phyloP scores from a whole-genome alignment of 495 filamentous ascomycete genomes.

The Podospora fimiseda region DNA sequence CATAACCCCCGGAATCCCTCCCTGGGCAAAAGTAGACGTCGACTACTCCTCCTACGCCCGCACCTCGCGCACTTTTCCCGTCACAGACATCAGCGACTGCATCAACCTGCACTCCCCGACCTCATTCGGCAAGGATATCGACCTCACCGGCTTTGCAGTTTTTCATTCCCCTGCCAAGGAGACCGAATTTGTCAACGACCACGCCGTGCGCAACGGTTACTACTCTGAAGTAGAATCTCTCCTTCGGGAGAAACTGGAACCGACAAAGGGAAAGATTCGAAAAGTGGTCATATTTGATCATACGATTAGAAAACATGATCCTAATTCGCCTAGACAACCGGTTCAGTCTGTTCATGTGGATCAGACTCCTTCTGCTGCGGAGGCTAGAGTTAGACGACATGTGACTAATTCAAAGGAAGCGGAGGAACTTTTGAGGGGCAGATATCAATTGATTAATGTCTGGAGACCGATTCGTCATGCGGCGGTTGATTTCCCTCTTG shows the following conservation, averaged over 20 bases:
- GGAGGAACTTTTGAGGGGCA: constrained; percentile 49
- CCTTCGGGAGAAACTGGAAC: constrained; percentile 48
- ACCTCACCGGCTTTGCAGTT: constrained; percentile 38
- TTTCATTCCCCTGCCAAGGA: constrained; percentile 35
- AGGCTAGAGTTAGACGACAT: constrained; percentile 59
- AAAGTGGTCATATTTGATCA: constrained; percentile 79
- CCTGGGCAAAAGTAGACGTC: constrained; percentile 40
- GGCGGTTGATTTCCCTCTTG: constrained; percentile 62
- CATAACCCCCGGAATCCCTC: constrained; percentile 19
- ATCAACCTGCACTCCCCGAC: not conserved
- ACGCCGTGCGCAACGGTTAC: constrained; percentile 56
- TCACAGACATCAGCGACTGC: constrained; percentile 25
- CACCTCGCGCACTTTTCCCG: constrained; percentile 19
- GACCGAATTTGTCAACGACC: constrained; percentile 55
- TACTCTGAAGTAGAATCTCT: constrained; percentile 75
- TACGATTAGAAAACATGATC: constrained; percentile 61
- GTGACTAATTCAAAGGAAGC: constrained; percentile 43
- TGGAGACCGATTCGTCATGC: constrained; percentile 69
- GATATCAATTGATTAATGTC: constrained; percentile 78
- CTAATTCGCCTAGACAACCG: constrained; percentile 52
- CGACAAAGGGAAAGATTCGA: constrained; percentile 41
- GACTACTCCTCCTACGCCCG: constrained; percentile 25
- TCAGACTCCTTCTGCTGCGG: constrained; percentile 62
- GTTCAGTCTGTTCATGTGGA: constrained; percentile 76
- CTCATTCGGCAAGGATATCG: constrained; percentile 35